A percentile compares a stretch with the other conserved stretches of the same genome.
phyloP scores from a whole-genome alignment of 371 early-diverging fungal genomes.

The Encephalitozoon cuniculi region DNA sequence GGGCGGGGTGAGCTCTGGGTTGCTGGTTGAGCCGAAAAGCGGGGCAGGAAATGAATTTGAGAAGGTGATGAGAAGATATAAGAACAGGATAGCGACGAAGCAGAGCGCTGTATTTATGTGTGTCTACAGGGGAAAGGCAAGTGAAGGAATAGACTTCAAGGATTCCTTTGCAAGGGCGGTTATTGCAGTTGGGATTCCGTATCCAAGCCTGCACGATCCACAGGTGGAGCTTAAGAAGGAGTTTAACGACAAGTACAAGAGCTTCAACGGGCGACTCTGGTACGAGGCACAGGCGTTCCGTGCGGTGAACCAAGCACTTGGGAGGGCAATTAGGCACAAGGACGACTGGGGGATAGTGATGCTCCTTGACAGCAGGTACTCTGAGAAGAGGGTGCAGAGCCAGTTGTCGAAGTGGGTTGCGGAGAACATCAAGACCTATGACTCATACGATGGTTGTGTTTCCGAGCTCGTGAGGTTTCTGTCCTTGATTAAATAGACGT shows the following conservation, averaged over 20 bases:
- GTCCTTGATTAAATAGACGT: background rate
- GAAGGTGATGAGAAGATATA: conserved; percentile 61
- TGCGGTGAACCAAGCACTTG: conserved; percentile 85
- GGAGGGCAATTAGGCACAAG: conserved; percentile 79
- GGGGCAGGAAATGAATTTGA: conserved; percentile 60
- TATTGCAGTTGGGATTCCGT: conserved; percentile 79
- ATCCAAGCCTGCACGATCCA: conserved; percentile 65
- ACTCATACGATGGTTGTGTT: conserved; percentile 16
- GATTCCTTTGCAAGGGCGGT: conserved; percentile 77
- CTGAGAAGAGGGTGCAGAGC: conserved; percentile 56
- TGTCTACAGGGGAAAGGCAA: conserved; percentile 75
- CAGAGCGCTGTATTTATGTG: conserved; percentile 65
- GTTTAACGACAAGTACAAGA: conserved; percentile 62
- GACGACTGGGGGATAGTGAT: conserved; percentile 68
- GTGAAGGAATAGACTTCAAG: conserved; percentile 84
- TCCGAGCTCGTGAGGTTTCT: conserved; percentile 30
- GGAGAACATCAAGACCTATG: conserved; percentile 24
- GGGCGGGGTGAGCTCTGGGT: conserved; percentile 27
- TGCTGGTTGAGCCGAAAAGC: conserved; percentile 38
- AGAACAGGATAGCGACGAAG: conserved; percentile 28
- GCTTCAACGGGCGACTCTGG: conserved; percentile 65
- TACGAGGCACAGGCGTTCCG: conserved; percentile 75
- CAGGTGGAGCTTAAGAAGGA: conserved; percentile 66
- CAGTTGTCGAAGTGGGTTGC: conserved; percentile 69
- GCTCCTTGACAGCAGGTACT: conserved; percentile 67